These are phyloP conservation scores for Hypoxylon lienhwacheense DNA, from an alignment of 495 filamentous ascomycete species.

Conservation along the genomic window DNA sequence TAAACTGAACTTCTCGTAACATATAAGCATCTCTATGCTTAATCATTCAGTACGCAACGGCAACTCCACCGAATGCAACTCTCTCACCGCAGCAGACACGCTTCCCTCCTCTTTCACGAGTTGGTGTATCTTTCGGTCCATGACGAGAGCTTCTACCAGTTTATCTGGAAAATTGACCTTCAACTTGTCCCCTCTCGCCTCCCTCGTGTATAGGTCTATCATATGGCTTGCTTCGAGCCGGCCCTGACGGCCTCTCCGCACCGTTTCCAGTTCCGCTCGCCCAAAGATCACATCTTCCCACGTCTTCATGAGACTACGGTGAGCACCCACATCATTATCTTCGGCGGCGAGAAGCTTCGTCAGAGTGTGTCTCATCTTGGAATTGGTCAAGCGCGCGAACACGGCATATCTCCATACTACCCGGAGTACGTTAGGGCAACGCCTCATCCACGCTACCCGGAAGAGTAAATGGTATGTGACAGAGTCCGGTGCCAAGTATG, in stretches of 20 bases:
- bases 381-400: slow-evolving; percentile 13
- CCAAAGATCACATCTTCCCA: slow-evolving; percentile 37
- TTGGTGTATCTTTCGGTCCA: slow-evolving; percentile 30
- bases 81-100: slow-evolving; percentile 7
- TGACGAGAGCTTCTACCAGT: slow-evolving; percentile 20
- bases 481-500: slow-evolving; percentile 12
- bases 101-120: slow-evolving; percentile 3
- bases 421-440: slow-evolving; percentile 41
- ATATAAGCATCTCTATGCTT: too few relatives aligned
- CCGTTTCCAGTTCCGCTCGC: slow-evolving; percentile 15
- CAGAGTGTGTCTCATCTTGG: slow-evolving; percentile 31
- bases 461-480: slow-evolving; percentile 40
- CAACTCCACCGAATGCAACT: slow-evolving; percentile 25
- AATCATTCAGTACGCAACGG: background rate
- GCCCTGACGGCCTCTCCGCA: slow-evolving; percentile 4
- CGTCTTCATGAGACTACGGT: slow-evolving; percentile 11
- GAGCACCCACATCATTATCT: background rate
- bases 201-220: slow-evolving; percentile 6
- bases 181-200: slow-evolving; percentile 7
- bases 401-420: slow-evolving; percentile 45
- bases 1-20: background rate
- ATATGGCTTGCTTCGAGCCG: slow-evolving; percentile 1
- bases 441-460: slow-evolving; percentile 32
- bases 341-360: slow-evolving; percentile 10
- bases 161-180: slow-evolving; percentile 3